Evolutionary conservation across 768 basidiomycete species (phyloP), one percentile per base, ranked within the genome.

Genomic region (Roridomyces roridus): DNA sequence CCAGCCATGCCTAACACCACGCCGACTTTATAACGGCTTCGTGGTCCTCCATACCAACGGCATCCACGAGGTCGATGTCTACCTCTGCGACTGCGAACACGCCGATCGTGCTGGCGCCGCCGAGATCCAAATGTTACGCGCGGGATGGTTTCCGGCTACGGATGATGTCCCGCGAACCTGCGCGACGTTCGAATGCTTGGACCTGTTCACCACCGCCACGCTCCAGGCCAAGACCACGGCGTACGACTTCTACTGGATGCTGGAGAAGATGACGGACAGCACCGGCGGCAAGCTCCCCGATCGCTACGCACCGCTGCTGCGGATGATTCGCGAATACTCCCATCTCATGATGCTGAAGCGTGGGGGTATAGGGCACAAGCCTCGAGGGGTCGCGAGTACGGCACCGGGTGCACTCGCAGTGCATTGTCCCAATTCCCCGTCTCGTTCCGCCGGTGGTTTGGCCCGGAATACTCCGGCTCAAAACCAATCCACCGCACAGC

Each of bases 391-490:
- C 6, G 24, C n/a, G 3, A 54, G 34, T 6, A 72, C 71, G 1
- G 31, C 46, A 23, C 51, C 51, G 14, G 71, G 76, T 0, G 66
- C 68, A 51, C 62, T 67, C 10, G 70, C 69, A 0, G 55, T 74
- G 1, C 49, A 57, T 5, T 77, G 74, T 44, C 71, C 71, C 5
- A 70, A 72, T 4, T 78, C 75, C 54, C 77, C 75, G 1, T 67
- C 68, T 0, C 70, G 75, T 55, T 46, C 76, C 2, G 66, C 66
- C 0, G 43, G 46, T 1, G 59, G 60, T 25, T 74, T 68, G 71
- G 39, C n/a, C n/a, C n/a, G 64, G 20, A 34, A 63, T 5, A 57
- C 52, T 2, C 34, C 60, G 0, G 41, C 36, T 4, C 54, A 69
- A 18, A 17, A 39, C 1, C 34, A 50, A 67, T 70, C n/a, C n/a